Percentiles rank a stretch among this genome's conserved stretches.
phyloP scores from a whole-genome alignment of 306 rosid species.

The Dryas octopetala region DNA sequence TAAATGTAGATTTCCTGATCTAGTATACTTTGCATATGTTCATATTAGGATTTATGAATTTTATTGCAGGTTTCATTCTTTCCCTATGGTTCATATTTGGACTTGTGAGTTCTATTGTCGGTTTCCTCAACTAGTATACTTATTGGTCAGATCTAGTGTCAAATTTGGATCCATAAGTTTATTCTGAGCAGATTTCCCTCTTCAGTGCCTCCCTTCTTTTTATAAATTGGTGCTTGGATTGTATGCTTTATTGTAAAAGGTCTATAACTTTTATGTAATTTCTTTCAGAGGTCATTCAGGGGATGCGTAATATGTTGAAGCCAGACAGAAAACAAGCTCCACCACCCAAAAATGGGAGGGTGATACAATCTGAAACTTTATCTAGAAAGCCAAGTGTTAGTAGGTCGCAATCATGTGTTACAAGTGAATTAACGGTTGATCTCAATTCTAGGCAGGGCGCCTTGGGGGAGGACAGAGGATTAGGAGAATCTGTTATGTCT shows the following conservation, averaged over 20 bases:
- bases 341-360: slow-evolving; percentile 24
- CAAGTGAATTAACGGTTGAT: slow-evolving; percentile 28
- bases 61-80: neutral
- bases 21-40: neutral
- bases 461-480: slow-evolving; percentile 18
- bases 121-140: neutral
- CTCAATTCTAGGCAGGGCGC: slow-evolving; percentile 17
- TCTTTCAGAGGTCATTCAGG: slow-evolving; percentile 44
- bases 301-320: slow-evolving; percentile 41
- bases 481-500: slow-evolving; percentile 11
- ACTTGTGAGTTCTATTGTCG: no score
- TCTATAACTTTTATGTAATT: slow-evolving; percentile 5
- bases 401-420: slow-evolving; percentile 39
- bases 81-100: no score
- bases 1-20: neutral
- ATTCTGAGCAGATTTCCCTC: neutral
- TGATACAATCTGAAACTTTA: slow-evolving; percentile 23
- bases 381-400: slow-evolving; percentile 24
- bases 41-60: neutral
- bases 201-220: neutral
- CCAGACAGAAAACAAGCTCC: slow-evolving; percentile 27
- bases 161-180: neutral
- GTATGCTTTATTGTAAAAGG: neutral
- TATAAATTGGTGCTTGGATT: neutral
- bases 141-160: neutral